Conservation (phyloP, 2,329 filamentous ascomycete species). For the Huntiella bhutanensis region DNA sequence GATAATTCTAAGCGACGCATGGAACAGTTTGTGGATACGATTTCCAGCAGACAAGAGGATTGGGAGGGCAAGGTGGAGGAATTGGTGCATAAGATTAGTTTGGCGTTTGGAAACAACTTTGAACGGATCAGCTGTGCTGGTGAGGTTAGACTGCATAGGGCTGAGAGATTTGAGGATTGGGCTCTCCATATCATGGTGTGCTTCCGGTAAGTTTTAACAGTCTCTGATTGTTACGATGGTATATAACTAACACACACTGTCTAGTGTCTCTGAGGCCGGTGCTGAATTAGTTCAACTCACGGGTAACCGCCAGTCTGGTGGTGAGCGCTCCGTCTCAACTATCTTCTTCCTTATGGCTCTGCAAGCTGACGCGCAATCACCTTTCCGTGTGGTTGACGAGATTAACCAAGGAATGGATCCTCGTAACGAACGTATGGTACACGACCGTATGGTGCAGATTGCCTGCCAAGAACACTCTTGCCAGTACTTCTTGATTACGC, state of each 20-base stretch:
- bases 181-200: constrained; percentile 85
- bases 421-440: constrained; percentile 93
- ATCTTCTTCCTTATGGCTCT: constrained; percentile 99
- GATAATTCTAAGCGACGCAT: constrained; percentile 35
- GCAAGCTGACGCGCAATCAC: constrained; percentile 79
- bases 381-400: constrained; percentile 96
- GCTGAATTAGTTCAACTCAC: constrained; percentile 33
- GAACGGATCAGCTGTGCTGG: constrained; percentile 86
- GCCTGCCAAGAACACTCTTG: constrained; percentile 67
- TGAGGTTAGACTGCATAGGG: constrained; percentile 74
- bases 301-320: constrained; percentile 85
- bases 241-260: neutral
- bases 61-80: constrained; percentile 77
- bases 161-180: constrained; percentile 87
- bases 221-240: neutral
- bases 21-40: constrained; percentile 34
- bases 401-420: constrained; percentile 99
- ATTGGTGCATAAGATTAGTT: constrained; percentile 63
- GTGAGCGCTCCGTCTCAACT: constrained; percentile 87
- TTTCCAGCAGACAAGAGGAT: constrained; percentile 43
- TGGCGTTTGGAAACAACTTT: constrained; percentile 85
- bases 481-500: constrained; percentile 93
- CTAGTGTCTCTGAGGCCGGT: constrained; percentile 11
- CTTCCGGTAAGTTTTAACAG: constrained; percentile 47
- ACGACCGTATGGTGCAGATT: constrained; percentile 95